Conservation (phyloP, 2,329 filamentous ascomycete species). For the Neofusicoccum sp. region DNA sequence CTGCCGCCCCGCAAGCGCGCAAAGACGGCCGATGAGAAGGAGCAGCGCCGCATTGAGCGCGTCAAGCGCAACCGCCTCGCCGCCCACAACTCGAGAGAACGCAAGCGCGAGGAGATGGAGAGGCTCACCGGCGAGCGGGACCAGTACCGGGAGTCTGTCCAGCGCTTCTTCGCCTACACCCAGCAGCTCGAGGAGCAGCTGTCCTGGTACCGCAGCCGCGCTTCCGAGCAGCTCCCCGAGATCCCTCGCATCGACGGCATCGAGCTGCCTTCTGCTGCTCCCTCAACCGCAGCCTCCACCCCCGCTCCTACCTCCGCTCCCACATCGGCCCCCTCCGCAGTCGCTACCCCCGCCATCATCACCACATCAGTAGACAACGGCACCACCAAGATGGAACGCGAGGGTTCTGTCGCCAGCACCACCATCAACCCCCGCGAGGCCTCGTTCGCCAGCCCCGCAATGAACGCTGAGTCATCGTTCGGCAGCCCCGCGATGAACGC, state of each 20-base stretch:
- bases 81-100: constrained; percentile 93
- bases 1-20: constrained; percentile 94
- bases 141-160: constrained; percentile 65
- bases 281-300: constrained; percentile 19
- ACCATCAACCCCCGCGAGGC: constrained; percentile 40
- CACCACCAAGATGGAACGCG: background rate
- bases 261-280: constrained; percentile 25
- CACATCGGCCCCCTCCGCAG: background rate
- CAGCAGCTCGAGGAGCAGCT: constrained; percentile 55
- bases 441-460: constrained; percentile 20
- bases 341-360: background rate
- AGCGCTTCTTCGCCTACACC: constrained; percentile 56
- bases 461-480: constrained; percentile 27
- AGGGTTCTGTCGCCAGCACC: constrained; percentile 9
- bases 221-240: constrained; percentile 34
- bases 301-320: constrained; percentile 1
- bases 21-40: constrained; percentile 98
- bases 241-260: constrained; percentile 28
- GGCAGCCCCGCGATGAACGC: constrained; percentile 14
- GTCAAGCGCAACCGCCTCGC: constrained; percentile 95
- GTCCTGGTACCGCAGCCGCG: constrained; percentile 36
- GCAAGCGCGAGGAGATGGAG: constrained; percentile 89
- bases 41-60: constrained; percentile 94
- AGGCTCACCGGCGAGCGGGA: constrained; percentile 70
- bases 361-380: constrained; percentile 1